These are phyloP conservation scores for Sechiopsis laciniata DNA, from an alignment of 306 rosid genomes.

Conservation along the genomic window DNA sequence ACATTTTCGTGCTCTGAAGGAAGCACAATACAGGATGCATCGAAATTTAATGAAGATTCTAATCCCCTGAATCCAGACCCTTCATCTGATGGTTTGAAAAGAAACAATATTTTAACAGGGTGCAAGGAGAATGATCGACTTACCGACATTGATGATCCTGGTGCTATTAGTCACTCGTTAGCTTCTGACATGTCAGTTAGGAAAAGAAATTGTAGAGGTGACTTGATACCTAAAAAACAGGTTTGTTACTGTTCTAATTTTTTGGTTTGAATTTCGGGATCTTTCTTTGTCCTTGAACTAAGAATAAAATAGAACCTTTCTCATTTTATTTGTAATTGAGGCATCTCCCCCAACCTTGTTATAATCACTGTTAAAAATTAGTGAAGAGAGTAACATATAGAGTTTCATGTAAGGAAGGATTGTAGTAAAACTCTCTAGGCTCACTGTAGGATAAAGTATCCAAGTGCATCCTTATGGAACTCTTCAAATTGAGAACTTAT, in stretches of 20 bases:
- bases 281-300: neutral
- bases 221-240: constrained; percentile 40
- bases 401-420: neutral
- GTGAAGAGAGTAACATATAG: neutral
- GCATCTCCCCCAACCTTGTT: neutral
- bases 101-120: constrained; percentile 27
- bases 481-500: neutral
- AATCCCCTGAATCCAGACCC: constrained; percentile 31
- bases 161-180: constrained; percentile 32
- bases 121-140: constrained; percentile 26
- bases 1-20: constrained; percentile 45
- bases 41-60: constrained; percentile 24
- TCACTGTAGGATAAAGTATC: neutral
- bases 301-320: neutral
- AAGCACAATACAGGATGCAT: constrained; percentile 27
- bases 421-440: neutral
- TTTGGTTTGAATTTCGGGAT: neutral
- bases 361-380: neutral
- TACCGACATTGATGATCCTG: constrained; percentile 31
- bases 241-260: constrained; percentile 27
- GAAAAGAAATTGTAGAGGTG: constrained; percentile 32
- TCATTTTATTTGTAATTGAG: constrained; percentile 15
- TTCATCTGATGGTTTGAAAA: constrained; percentile 31
- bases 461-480: neutral
- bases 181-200: constrained; percentile 30